These are phyloP conservation scores for Fraxinus americana DNA, from an alignment of 257 asterid genomes.

Conservation along the genomic window DNA sequence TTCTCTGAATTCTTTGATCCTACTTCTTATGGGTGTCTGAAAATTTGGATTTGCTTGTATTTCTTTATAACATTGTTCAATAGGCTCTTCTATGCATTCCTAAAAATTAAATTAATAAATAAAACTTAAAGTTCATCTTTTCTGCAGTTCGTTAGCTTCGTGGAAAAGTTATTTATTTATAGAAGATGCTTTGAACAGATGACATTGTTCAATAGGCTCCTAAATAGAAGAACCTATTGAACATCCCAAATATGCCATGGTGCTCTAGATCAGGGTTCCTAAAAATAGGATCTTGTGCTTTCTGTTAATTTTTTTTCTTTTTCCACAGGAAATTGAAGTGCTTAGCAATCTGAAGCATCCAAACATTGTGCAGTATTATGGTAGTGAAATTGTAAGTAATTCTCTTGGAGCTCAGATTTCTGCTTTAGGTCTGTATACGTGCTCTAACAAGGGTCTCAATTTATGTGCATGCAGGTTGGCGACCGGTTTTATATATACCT, in stretches of 20 bases:
- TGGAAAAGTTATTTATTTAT: neutral
- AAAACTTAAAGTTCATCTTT: neutral
- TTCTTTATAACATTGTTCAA: neutral
- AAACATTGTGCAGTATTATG: conserved; percentile 85
- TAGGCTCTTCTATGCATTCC: neutral
- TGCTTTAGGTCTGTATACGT: conserved; percentile 16
- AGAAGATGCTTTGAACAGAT: too few relatives aligned
- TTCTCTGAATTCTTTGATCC: neutral
- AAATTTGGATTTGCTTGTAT: neutral
- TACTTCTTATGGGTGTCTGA: neutral
- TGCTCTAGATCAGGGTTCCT: neutral
- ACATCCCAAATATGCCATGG: neutral
- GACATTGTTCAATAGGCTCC: too few relatives aligned
- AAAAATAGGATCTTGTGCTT: conserved; percentile 11
- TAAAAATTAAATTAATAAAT: neutral
- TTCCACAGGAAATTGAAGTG: conserved; percentile 76
- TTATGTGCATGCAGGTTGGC: conserved; percentile 56
- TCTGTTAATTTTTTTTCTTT: conserved; percentile 5
- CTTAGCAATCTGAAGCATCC: conserved; percentile 89
- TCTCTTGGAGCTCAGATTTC: conserved; percentile 4
- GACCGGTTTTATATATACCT: conserved; percentile 81
- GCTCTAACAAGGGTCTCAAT: conserved; percentile 20
- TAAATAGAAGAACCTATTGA: too few relatives aligned
- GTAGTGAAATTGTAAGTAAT: conserved; percentile 78
- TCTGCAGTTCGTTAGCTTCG: neutral